A percentile compares a stretch with the other conserved stretches of the same genome.
These are phyloP conservation scores for Aspergillus carbonarius DNA, from an alignment of 2,329 filamentous ascomycete genomes.

Conservation along the genomic window DNA sequence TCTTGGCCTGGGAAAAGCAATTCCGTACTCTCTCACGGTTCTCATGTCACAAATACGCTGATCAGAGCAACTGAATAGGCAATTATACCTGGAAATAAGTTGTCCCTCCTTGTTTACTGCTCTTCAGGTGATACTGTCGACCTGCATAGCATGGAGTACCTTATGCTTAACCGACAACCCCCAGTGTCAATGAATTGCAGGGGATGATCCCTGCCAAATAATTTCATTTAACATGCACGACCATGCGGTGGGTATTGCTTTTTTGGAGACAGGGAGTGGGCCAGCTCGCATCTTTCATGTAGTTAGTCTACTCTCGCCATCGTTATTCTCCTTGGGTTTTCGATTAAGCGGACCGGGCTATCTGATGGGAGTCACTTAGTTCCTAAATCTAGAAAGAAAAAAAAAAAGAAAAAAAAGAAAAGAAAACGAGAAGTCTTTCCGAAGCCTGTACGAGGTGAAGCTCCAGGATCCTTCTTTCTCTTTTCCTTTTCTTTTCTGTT, in stretches of 20 bases:
- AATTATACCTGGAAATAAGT: neutral
- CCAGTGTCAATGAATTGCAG: constrained; percentile 2
- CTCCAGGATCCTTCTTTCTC: neutral
- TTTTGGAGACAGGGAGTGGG: constrained; percentile 15
- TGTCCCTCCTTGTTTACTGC: neutral
- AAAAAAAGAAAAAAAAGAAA: too few species aligned
- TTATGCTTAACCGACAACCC: constrained; percentile 1
- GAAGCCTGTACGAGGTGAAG: constrained; percentile 6
- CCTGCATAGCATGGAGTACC: neutral
- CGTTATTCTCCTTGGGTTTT: constrained; percentile 5
- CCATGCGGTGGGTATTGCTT: constrained; percentile 9
- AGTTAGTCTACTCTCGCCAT: constrained; percentile 14
- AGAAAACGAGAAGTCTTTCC: neutral
- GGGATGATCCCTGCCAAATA: constrained; percentile 13
- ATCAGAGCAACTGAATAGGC: neutral
- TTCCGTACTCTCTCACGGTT: neutral
- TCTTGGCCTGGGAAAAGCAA: neutral
- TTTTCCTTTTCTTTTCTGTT: neutral
- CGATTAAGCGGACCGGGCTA: constrained; percentile 8
- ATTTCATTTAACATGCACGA: constrained; percentile 16
- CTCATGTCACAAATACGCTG: neutral
- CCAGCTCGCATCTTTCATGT: constrained; percentile 18
- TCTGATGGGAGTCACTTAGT: neutral
- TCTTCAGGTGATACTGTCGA: neutral
- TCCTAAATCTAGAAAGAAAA: constrained; percentile 9